A percentile compares a stretch with the other conserved stretches of the same genome.
phyloP scores from a whole-genome alignment of 225 moss, liverwort and hornwort genomes.

The Physcomitrium patens region DNA sequence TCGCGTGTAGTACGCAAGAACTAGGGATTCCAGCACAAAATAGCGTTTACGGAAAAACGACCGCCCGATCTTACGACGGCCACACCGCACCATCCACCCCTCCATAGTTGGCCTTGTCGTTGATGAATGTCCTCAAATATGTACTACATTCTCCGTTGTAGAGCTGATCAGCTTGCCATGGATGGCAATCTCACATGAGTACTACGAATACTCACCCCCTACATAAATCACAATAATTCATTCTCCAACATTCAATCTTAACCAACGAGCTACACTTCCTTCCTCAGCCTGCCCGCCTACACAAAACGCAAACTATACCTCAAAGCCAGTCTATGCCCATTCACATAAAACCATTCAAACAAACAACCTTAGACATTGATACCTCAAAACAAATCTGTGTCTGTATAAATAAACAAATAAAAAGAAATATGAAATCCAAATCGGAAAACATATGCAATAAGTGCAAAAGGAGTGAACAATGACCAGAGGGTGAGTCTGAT shows the following conservation, averaged over 20 bases:
- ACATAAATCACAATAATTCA: not conserved
- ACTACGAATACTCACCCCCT: conserved; percentile 17
- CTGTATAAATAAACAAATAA: too few species aligned
- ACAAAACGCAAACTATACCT: too few species aligned
- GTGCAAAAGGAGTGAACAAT: not conserved
- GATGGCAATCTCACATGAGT: conserved; percentile 21
- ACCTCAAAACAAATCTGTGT: not conserved
- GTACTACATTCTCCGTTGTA: conserved; percentile 11
- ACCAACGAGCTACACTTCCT: not conserved
- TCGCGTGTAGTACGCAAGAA: conserved; percentile 82
- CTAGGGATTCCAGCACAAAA: conserved; percentile 72
- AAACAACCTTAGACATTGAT: not conserved
- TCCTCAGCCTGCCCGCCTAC: not conserved
- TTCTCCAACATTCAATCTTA: conserved; percentile 15
- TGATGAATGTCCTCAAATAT: not conserved
- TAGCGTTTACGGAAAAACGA: conserved; percentile 85
- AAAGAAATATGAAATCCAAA: conserved; percentile 18
- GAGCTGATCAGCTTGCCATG: conserved; percentile 25
- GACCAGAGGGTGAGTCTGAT: not conserved
- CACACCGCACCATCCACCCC: conserved; percentile 90
- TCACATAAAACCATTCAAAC: not conserved
- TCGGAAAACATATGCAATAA: not conserved
- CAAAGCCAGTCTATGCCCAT: conserved; percentile 8
- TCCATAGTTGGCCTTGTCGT: conserved; percentile 80
- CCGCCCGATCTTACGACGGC: conserved; percentile 86